Base-by-base conservation (phyloP, 2,329 filamentous ascomycete genomes). In the Neodidymelliopsis sp. region DNA sequence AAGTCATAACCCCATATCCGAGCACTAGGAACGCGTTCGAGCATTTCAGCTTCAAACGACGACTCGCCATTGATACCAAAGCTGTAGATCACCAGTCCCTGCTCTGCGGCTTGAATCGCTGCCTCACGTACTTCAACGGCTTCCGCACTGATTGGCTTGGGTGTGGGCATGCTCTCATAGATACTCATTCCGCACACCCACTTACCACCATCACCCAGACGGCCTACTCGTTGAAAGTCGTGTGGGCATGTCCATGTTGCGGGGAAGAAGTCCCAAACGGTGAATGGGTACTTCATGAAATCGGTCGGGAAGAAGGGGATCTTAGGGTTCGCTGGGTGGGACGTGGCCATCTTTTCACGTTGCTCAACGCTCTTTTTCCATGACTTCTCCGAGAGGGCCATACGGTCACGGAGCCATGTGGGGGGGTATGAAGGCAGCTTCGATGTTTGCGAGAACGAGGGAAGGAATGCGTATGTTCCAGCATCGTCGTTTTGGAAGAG, bases 131-230 rank as follows among this genome's bases (percentile, higher is more conserved):
- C 25, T 24, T 58, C 51, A n/a, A 54, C 49, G 25, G 40, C 49
- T 2, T 58, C 55, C 10, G 29, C 27, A 13, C 37, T 39, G 31
- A 58, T 42, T 7, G 58, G 33, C 6, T 56, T 49, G 1, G 60
- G 56, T 7, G 50, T 56, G 2, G 67, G 58, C 18, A 65, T 44
- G 5, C 49, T 54, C 19, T 70, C 67, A 45, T 70, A 70, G 13
- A 69, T 41, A 34, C 60, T 68, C 66, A 70, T 68, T 10, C 67
- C 67, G 39, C 67, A 70, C 13, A 70, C 66, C 67, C 67, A 70
- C 54, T 70, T 70, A 11, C 67, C 67, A 22, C 67, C 67, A 36
- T 70, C 67, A 4, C 67, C 67, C 6, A 70, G 56, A 7, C 66
- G 54, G 3, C 67, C 67, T 0, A 70, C 60, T 24, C 67, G 62